Base-by-base conservation (phyloP, 495 filamentous ascomycete species). In the Glutinoglossum americanum region DNA sequence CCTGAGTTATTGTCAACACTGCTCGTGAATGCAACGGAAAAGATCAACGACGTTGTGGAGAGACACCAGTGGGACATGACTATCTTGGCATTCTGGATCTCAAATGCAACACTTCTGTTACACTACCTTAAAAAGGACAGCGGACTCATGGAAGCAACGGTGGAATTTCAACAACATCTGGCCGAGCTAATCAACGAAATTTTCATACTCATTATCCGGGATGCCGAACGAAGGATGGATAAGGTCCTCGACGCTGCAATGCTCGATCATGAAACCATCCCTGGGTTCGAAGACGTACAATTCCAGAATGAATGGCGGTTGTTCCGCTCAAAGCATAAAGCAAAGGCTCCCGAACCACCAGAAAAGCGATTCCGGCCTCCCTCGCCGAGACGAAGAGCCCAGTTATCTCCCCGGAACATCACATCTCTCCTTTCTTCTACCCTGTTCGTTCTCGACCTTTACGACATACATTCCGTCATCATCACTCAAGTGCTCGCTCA, bases 21-120 rank as follows among this genome's bases (percentile, higher is more conserved):
- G 8, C 78, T 97, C 8, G 74, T 85, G 30, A 84, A 83, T 25
- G 89, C 92, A 32, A 94, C 90, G 76, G 85, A 95, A 54, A 94
- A 90, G 69, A 96, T 99, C 60, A 96, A 97, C 62, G 81, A 86
- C 55, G 88, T 96, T 44, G 88, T 98, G 28, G 93, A 96, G 65
- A 77, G 76, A 39, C 79, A 94, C 63, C 92, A 99, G 64, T 96
- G 92, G 90, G 92, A 99, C 64, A 99, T 99, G 92, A 99, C 92
- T 0, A 92, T 97, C 60, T 74, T 97, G 19, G 93, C 92, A 1
- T 99, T 97, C 64, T 99, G 92, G 92, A 86, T 95, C 64, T 97
- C 93, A 9, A 99, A 99, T 67, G 92, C 88, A 26, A 97, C 90
- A 0, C 71, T 99, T 5, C 72, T 99, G 1, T 74, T 99, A 26